These are phyloP conservation scores for Gossypium trilobum DNA, from an alignment of 441 rosid species.

Conservation along the genomic window DNA sequence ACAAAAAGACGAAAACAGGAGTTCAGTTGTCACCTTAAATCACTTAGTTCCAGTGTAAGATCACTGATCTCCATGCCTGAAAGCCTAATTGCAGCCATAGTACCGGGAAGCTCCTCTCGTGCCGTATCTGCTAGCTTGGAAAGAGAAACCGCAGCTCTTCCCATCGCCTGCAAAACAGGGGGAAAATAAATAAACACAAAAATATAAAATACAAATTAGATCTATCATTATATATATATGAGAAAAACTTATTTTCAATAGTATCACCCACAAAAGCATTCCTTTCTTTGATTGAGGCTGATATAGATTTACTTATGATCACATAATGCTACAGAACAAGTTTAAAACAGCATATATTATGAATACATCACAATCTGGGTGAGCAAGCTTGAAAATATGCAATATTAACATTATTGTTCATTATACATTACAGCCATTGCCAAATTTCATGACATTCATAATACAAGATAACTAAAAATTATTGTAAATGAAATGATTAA, in stretches of 20 bases:
- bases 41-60: slow-evolving; percentile 80
- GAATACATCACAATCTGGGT: neutral
- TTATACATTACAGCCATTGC: neutral
- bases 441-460: neutral
- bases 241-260: neutral
- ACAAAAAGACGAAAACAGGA: neutral
- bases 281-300: neutral
- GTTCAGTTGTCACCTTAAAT: slow-evolving; percentile 53
- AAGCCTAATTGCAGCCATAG: slow-evolving; percentile 89
- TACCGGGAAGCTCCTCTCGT: slow-evolving; percentile 79
- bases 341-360: neutral
- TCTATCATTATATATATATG: neutral
- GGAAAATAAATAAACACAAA: neutral
- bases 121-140: slow-evolving; percentile 83
- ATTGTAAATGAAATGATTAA: neutral
- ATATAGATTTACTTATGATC: neutral
- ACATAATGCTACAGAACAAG: neutral
- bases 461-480: neutral
- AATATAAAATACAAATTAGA: neutral
- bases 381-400: neutral
- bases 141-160: slow-evolving; percentile 78
- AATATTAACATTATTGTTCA: neutral
- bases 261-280: neutral
- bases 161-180: slow-evolving; percentile 48
- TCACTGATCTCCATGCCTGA: slow-evolving; percentile 97